phyloP scores from a whole-genome alignment of 441 rosid genomes.

The Pelargonium cotyledonis region DNA sequence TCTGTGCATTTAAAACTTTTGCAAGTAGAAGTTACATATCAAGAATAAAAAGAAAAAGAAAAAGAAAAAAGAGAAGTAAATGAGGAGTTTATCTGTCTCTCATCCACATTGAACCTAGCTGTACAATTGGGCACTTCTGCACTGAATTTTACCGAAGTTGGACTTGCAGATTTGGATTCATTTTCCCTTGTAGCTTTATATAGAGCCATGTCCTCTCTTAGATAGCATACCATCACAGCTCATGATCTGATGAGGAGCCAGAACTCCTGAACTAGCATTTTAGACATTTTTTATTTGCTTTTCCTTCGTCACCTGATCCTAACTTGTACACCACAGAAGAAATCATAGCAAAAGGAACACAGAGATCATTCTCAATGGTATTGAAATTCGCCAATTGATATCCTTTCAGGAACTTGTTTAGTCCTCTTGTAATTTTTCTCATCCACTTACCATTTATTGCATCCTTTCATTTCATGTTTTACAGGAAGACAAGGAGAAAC shows the following conservation, averaged over 20 bases:
- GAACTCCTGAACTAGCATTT: not conserved
- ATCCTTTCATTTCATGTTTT: slow-evolving; percentile 13
- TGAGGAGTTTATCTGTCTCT: too few species aligned
- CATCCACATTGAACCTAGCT: not conserved
- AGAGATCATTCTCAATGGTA: slow-evolving; percentile 59
- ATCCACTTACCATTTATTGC: not conserved
- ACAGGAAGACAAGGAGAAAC: slow-evolving; percentile 80
- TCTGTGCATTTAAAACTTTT: not conserved
- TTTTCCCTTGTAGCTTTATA: not conserved
- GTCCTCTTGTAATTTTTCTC: not conserved
- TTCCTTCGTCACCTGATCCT: slow-evolving; percentile 11
- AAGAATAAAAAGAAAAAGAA: not conserved
- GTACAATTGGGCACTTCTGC: not conserved
- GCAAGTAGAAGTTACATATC: slow-evolving; percentile 2
- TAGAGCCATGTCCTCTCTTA: not conserved
- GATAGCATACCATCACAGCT: not conserved
- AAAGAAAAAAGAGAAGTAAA: too few species aligned
- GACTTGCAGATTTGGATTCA: not conserved
- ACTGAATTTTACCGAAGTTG: not conserved
- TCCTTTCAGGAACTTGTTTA: not conserved
- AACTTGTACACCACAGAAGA: slow-evolving; percentile 42
- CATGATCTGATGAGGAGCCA: not conserved
- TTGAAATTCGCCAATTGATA: slow-evolving; percentile 15
- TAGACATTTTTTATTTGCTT: not conserved
- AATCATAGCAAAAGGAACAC: slow-evolving; percentile 33